A percentile compares a stretch with the other conserved stretches of the same genome.
Evolutionary conservation across 164 flowering plant genomes (phyloP).

Genomic region (Cinnamomum chago): DNA sequence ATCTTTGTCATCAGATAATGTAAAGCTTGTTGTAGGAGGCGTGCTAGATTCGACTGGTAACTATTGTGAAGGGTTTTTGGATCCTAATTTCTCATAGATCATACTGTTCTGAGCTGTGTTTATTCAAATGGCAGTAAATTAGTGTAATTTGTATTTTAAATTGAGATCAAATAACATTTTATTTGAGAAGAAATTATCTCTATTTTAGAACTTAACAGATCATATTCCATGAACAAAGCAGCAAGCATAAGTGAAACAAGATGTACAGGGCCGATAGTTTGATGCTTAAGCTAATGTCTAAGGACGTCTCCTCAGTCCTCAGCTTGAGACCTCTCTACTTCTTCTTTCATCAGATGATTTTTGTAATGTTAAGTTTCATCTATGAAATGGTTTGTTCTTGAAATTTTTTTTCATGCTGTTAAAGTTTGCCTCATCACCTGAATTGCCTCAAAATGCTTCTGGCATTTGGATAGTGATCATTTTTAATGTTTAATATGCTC

Average conservation of each 20-base stretch:
- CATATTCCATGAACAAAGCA: neutral
- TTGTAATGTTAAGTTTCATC: too few relatives aligned
- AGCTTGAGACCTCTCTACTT: too few relatives aligned
- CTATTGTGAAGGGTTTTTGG: slow-evolving; percentile 7
- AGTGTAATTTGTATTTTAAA: neutral
- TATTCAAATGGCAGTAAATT: neutral
- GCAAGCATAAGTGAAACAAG: neutral
- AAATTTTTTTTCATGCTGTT: neutral
- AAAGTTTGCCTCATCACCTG: neutral
- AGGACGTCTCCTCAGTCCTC: too few relatives aligned
- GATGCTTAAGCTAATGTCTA: too few relatives aligned
- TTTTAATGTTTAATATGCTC: neutral
- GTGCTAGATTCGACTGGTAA: slow-evolving; percentile 27
- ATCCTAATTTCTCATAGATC: neutral
- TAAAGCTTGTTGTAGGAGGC: slow-evolving; percentile 61
- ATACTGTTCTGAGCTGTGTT: neutral
- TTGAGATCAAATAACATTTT: too few relatives aligned
- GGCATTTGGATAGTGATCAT: neutral
- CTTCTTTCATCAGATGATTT: too few relatives aligned
- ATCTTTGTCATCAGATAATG: slow-evolving; percentile 60
- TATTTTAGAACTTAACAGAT: neutral
- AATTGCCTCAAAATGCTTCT: neutral
- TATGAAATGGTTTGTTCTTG: neutral
- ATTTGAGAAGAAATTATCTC: neutral
- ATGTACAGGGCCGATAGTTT: too few relatives aligned